These are phyloP conservation scores for Hirsutella rhossiliensis DNA, from an alignment of 2,329 filamentous ascomycete species.

Conservation along the genomic window DNA sequence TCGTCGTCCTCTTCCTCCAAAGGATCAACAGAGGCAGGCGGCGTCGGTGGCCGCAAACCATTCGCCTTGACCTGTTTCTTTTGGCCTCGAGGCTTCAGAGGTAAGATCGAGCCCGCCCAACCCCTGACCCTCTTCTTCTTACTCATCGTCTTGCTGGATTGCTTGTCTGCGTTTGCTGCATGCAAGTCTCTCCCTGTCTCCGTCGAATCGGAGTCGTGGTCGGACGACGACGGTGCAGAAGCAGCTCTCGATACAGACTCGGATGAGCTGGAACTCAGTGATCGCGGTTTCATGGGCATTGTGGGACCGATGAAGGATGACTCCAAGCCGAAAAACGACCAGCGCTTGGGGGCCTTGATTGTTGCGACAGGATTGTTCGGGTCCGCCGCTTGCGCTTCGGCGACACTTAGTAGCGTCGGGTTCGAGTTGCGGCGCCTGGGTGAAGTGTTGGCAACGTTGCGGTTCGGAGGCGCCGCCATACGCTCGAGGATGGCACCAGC, in stretches of 20 bases:
- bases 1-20: constrained; percentile 17
- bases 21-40: constrained; percentile 23
- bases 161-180: constrained; percentile 13
- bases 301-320: constrained; percentile 29
- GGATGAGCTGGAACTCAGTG: constrained; percentile 33
- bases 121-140: constrained; percentile 61
- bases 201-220: constrained; percentile 20
- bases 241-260: constrained; percentile 21
- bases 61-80: constrained; percentile 28
- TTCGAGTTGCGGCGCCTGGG: constrained; percentile 47
- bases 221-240: constrained; percentile 19
- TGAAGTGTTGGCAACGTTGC: constrained; percentile 14
- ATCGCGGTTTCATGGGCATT: constrained; percentile 34
- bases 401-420: constrained; percentile 35
- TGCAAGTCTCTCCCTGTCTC: constrained; percentile 11
- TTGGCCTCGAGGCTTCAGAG: constrained; percentile 43
- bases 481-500: constrained; percentile 58
- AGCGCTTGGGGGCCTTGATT: constrained; percentile 41
- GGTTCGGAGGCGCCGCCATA: constrained; percentile 7
- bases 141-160: constrained; percentile 21
- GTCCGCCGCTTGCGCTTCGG: constrained; percentile 20
- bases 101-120: constrained; percentile 57
- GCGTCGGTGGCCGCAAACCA: constrained; percentile 31
- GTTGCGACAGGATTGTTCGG: constrained; percentile 34
- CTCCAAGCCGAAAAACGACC: constrained; percentile 53